Evolutionary conservation across 148 eudicot species (phyloP), one percentile per base, ranked within the genome.

Genomic region (Mesembryanthemum crystallinum): DNA sequence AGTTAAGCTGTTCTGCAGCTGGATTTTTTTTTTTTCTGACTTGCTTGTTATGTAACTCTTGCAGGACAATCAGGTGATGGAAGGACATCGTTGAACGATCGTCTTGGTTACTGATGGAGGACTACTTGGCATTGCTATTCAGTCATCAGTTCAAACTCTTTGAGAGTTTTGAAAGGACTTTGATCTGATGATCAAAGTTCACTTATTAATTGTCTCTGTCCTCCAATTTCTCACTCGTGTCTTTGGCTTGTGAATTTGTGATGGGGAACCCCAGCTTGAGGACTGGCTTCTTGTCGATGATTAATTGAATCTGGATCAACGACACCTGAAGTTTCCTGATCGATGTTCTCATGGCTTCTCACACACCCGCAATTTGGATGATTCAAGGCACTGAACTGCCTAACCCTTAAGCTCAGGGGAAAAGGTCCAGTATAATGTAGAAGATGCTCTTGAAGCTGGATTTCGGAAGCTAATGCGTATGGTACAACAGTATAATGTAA

Each of bases 61-160:
- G 71, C 97, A 95, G 99, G 99, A 71, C 99, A 95, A 89, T 92
- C 98, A 37, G 99, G 99, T 15, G 99, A 95, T 88, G 99, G 98
- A 51, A 84, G 99, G 62, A 92, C 99, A 47, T 89, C 99, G 27
- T 67, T 95, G 84, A 95, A 95, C 83, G 99, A 95, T 73, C 98
- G 94, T 12, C 83, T 80, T 72, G 99, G 99, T 67, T 95, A 95
- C 82, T 95, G 77, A 92, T 45, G 25, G 20, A 3, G n/a, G 8
- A 29, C 27, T 64, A n/a, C 59, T 4, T 69, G 54, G 18, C 27
- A 33, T 55, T 47, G 25, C 75, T n/a, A 47, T 64, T 11, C 45
- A 24, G 25, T 42, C 21, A 23, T 1, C 18, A 27, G 35, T 58
- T 61, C 47, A 35, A 55, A 21, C 3, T 21, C 25, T n/a, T 58